Conservation (phyloP, 352 stramenopile genomes). For the Phytophthora podocarpi region DNA sequence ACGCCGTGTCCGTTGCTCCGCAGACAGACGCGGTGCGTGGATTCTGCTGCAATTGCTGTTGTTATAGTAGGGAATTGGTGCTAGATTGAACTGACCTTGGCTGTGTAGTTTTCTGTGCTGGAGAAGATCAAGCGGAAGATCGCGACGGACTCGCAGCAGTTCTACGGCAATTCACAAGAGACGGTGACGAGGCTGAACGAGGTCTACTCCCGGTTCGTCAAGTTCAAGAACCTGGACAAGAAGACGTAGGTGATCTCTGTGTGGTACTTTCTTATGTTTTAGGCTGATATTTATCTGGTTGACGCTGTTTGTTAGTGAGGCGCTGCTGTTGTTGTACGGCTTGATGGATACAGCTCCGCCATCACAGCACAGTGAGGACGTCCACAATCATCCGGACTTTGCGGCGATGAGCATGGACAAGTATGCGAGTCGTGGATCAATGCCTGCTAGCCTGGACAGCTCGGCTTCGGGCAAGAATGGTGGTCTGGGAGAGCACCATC, state of each 20-base stretch:
- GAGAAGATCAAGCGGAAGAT: slow-evolving; percentile 85
- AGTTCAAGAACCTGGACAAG: slow-evolving; percentile 75
- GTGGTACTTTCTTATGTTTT: no score
- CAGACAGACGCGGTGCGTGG: slow-evolving; percentile 45
- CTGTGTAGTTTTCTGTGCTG: slow-evolving; percentile 61
- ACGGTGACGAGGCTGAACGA: slow-evolving; percentile 69
- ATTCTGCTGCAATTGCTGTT: neutral
- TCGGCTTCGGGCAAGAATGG: slow-evolving; percentile 12
- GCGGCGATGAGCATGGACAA: slow-evolving; percentile 15
- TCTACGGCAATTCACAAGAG: slow-evolving; percentile 47
- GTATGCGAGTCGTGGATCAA: slow-evolving; percentile 3
- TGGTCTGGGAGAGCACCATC: slow-evolving; percentile 16
- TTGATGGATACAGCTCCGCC: slow-evolving; percentile 63
- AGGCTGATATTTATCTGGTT: no score
- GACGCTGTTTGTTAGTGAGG: slow-evolving; percentile 50
- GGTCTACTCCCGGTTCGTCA: slow-evolving; percentile 79
- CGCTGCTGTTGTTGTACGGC: slow-evolving; percentile 62
- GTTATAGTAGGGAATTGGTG: neutral
- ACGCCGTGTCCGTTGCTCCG: slow-evolving; percentile 33
- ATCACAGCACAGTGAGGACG: slow-evolving; percentile 9
- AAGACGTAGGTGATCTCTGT: slow-evolving; percentile 66
- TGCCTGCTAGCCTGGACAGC: slow-evolving; percentile 11
- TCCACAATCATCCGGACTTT: slow-evolving; percentile 6
- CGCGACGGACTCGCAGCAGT: slow-evolving; percentile 39
- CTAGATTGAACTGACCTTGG: neutral